Evolutionary conservation across 495 filamentous ascomycete genomes (phyloP).

Genomic region (Penicillium taxi): DNA sequence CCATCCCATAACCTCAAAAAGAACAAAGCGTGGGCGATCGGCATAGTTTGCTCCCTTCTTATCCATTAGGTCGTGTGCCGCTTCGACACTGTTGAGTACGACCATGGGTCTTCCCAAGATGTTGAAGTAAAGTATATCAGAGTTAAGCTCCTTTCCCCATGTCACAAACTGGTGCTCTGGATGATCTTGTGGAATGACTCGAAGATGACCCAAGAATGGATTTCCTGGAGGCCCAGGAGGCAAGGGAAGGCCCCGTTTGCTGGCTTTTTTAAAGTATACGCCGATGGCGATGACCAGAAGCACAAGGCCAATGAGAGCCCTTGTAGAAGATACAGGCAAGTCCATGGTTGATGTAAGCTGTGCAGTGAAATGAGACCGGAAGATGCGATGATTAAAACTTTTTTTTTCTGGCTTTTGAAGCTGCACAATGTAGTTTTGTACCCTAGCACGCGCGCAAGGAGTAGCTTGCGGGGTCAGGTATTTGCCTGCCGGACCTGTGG

Average conservation of each 20-base stretch:
- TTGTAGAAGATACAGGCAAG: too few species aligned
- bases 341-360: too few species aligned
- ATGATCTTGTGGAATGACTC: constrained; percentile 13
- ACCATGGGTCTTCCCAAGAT: constrained; percentile 17
- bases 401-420: too few species aligned
- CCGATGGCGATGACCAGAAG: not conserved
- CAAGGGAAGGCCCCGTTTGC: not conserved
- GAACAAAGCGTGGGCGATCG: constrained; percentile 24
- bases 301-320: not conserved
- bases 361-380: too few species aligned
- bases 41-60: constrained; percentile 16
- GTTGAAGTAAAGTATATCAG: constrained; percentile 14
- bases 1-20: constrained; percentile 34
- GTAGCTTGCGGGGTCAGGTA: too few species aligned
- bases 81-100: constrained; percentile 13
- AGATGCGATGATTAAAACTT: too few species aligned
- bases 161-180: constrained; percentile 12
- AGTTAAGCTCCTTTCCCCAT: constrained; percentile 17
- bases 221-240: constrained; percentile 8
- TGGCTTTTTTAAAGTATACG: not conserved
- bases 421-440: too few species aligned
- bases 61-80: constrained; percentile 16
- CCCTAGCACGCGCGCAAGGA: too few species aligned
- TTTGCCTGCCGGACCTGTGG: too few species aligned
- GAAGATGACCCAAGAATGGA: constrained; percentile 18